Evolutionary conservation across 306 rosid genomes (phyloP).

Genomic region (Quercus gilva): DNA sequence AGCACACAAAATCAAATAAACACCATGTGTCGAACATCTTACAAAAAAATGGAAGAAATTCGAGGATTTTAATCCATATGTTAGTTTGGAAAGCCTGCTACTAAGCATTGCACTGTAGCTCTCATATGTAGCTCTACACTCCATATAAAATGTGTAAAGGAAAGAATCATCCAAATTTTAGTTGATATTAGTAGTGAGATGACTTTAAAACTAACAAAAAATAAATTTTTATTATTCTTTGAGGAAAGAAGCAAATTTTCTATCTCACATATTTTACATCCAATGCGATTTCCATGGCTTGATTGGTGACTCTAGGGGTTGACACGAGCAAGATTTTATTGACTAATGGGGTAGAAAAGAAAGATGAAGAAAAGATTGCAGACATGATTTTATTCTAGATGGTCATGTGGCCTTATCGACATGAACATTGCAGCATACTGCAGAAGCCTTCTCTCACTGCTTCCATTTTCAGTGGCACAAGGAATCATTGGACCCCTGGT

Average conservation of each 20-base stretch:
- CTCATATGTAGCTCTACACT: no score
- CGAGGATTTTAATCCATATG: no score
- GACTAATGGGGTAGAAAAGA: not conserved
- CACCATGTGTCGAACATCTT: no score
- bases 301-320: not conserved
- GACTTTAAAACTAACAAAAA: no score
- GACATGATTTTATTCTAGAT: constrained; percentile 53
- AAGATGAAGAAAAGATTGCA: not conserved
- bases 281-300: not conserved
- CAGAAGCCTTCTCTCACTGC: constrained; percentile 61
- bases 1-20: no score
- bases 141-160: not conserved
- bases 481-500: constrained; percentile 77
- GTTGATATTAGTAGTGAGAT: not conserved
- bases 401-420: constrained; percentile 97
- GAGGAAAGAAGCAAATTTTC: not conserved
- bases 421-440: constrained; percentile 97
- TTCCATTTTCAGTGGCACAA: constrained; percentile 40
- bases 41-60: no score
- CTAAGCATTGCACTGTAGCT: no score
- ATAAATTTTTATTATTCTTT: not conserved
- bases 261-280: not conserved
- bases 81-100: no score
- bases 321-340: constrained; percentile 15
- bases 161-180: not conserved